Evolutionary conservation across 2,329 filamentous ascomycete genomes (phyloP), one percentile per base, ranked within the genome.

Genomic region (Kalmusia sp.): DNA sequence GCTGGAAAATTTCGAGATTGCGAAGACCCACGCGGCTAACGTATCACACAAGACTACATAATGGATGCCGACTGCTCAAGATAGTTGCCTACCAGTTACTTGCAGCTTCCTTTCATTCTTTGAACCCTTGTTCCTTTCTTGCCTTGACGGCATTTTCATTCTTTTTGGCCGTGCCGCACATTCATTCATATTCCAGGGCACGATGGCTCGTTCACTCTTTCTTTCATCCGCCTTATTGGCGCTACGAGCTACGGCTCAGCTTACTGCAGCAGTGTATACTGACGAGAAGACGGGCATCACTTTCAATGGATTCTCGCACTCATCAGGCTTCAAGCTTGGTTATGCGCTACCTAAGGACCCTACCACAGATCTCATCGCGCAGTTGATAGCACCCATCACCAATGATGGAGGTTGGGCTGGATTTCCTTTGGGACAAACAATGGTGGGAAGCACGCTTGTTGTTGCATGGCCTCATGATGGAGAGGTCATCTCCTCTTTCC

Each of bases 331-430:
- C 63, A 73, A 65, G 22, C 79, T 84, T 49, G 82, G 81, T 62
- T 74, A 85, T 33, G 81, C 79, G 1, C 65, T 84, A 2, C 82
- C 83, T 1, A 74, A 81, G 54, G 78, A 71, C 9, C 68, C 79
- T 12, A 75, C 69, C 1, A 77, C 76, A 9, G 83, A 86, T 65
- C 79, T 85, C 58, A 83, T 86, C 54, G 80, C 79, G 6, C 80
- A 84, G 62, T 75, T 86, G 38, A 63, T 70, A 44, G 67, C 60
- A 11, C 71, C 70, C 11, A 77, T 83, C 15, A 76, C 78, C 51
- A 73, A 79, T 52, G 75, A 72, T 17, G 72, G 68, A 2, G 80
- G 81, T 51, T 86, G 81, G 77, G 80, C 76, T 31, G 82, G 79
- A 59, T 73, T 84, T 37, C 79, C 78, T 15, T 72, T 83, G 52